Evolutionary conservation across 768 basidiomycete genomes (phyloP).

Genomic region (Psilocybe cyanescens): DNA sequence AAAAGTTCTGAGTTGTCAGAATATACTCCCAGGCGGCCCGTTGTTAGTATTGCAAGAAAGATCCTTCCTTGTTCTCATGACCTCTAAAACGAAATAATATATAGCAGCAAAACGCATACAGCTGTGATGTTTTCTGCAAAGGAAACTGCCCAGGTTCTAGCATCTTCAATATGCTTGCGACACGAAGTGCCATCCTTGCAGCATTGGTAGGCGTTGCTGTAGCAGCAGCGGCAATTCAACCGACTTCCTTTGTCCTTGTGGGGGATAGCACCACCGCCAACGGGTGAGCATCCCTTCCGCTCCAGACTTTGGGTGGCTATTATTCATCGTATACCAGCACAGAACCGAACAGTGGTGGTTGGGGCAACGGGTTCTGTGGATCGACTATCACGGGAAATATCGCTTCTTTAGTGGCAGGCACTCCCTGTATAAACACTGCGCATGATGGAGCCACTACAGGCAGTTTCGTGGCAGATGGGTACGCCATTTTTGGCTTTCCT

Average conservation of each 20-base stretch:
- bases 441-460: constrained; percentile 46
- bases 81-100: too few species aligned
- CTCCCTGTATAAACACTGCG: constrained; percentile 44
- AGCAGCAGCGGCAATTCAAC: constrained; percentile 7
- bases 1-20: background rate
- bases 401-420: constrained; percentile 34
- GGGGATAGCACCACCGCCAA: constrained; percentile 46
- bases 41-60: too few species aligned
- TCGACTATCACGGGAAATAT: constrained; percentile 32
- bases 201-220: background rate
- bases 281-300: constrained; percentile 22
- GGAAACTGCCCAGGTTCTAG: too few species aligned
- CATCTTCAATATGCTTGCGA: background rate
- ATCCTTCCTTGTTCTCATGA: too few species aligned
- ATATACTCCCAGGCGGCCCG: too few species aligned
- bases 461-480: constrained; percentile 40
- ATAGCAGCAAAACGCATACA: too few species aligned
- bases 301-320: background rate
- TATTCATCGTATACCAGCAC: constrained; percentile 24
- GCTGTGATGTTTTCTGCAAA: too few species aligned
- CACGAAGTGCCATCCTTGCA: background rate
- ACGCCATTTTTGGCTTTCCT: background rate
- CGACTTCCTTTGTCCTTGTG: constrained; percentile 42
- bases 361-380: constrained; percentile 47
- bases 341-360: constrained; percentile 40